Percentiles rank a stretch among this genome's conserved stretches.
phyloP scores from a whole-genome alignment of 345 rosid genomes.

The Turnera subulata region DNA sequence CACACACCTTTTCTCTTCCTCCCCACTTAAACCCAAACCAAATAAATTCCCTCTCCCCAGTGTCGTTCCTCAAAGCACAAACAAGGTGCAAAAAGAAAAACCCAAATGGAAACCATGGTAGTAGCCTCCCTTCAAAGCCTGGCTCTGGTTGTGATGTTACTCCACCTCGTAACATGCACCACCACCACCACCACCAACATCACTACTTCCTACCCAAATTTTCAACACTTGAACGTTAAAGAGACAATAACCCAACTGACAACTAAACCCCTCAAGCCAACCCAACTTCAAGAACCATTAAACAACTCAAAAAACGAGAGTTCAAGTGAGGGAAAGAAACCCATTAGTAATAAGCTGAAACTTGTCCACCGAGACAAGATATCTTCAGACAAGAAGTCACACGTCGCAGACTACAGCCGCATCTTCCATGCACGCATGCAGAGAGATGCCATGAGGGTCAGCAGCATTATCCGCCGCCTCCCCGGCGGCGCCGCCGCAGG shows the following conservation, averaged over 20 bases:
- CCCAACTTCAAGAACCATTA: slow-evolving; percentile 29
- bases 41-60: slow-evolving; percentile 24
- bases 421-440: slow-evolving; percentile 67
- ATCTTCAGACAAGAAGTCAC: slow-evolving; percentile 16
- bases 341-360: slow-evolving; percentile 34
- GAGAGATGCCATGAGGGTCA: slow-evolving; percentile 57
- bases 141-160: slow-evolving; percentile 9
- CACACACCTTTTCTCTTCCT: slow-evolving; percentile 10
- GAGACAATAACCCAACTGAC: slow-evolving; percentile 27
- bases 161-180: background rate
- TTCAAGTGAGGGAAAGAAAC: slow-evolving; percentile 1
- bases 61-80: slow-evolving; percentile 1
- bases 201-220: slow-evolving; percentile 36
- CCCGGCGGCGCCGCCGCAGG: slow-evolving; percentile 6
- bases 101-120: slow-evolving; percentile 17
- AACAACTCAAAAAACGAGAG: slow-evolving; percentile 5
- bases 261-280: slow-evolving; percentile 20
- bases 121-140: slow-evolving; percentile 15
- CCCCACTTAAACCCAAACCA: slow-evolving; percentile 9
- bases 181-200: background rate
- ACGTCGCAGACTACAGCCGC: slow-evolving; percentile 35
- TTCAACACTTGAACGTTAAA: slow-evolving; percentile 43
- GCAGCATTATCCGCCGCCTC: slow-evolving; percentile 49
- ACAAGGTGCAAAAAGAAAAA: background rate
- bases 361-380: slow-evolving; percentile 69